These are phyloP conservation scores for Naegleria gruberi DNA, from an alignment of 208 protist species.

Conservation along the genomic window DNA sequence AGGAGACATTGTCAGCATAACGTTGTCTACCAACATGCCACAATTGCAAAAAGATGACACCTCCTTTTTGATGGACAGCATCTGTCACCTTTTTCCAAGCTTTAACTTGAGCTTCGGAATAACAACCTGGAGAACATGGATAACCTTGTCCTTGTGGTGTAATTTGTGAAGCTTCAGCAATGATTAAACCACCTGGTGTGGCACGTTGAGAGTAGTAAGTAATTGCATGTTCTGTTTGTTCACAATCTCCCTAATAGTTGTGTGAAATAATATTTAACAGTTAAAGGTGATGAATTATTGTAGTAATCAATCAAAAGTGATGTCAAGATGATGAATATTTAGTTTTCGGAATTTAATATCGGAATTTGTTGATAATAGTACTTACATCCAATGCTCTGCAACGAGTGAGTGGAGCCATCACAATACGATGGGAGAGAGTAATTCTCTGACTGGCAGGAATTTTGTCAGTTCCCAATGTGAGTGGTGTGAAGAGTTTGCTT, in stretches of 20 bases:
- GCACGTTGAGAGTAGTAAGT: constrained; percentile 55
- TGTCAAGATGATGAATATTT: no score
- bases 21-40: constrained; percentile 52
- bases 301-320: no score
- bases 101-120: constrained; percentile 46
- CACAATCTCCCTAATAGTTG: not conserved
- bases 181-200: constrained; percentile 55
- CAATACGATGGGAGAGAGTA: constrained; percentile 40
- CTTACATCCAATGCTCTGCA: constrained; percentile 38
- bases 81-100: constrained; percentile 57
- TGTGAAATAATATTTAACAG: not conserved
- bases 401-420: constrained; percentile 59
- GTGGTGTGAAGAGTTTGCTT: not conserved
- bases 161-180: constrained; percentile 56
- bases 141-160: constrained; percentile 46
- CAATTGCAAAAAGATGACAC: constrained; percentile 55
- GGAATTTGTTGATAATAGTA: no score
- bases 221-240: not conserved
- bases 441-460: no score
- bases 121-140: constrained; percentile 49
- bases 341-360: no score
- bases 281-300: not conserved
- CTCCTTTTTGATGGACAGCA: constrained; percentile 58
- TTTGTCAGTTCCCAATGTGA: not conserved
- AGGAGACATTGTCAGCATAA: constrained; percentile 15